Base-by-base conservation (phyloP, 2,329 filamentous ascomycete genomes). In the Colletotrichum brevisporum region DNA sequence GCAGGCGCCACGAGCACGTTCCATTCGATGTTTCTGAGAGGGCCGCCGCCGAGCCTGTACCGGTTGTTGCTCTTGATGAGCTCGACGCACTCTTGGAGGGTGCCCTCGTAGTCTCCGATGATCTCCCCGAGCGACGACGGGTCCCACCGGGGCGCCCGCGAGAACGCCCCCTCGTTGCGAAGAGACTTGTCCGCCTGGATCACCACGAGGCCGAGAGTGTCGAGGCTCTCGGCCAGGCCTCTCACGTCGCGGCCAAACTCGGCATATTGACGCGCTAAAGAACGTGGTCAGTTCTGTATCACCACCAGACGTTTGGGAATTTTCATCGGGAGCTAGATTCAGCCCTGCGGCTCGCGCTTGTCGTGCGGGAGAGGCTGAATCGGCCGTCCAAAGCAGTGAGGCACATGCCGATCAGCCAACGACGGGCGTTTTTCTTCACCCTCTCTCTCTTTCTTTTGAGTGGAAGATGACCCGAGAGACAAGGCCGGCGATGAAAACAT, bases 11-110 rank as follows among this genome's bases (percentile, higher is more conserved):
- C 77, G 15, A 80, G 71, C 0, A 77, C 71, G 67, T 81, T 81
- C 78, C 78, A 81, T 63, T 79, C 76, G 24, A 81, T 71, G 67
- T 78, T 81, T 24, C 73, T 73, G 16, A 79, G 31, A 15, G 78
- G 74, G 9, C 73, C 75, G 31, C 66, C 71, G 13, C 73, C 70
- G 9, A 69, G 57, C 10, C 73, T 71, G 65, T 78, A 80, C 3
- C 76, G 76, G 13, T 69, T 59, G 55, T 81, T 81, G 2, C 73
- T 71, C 13, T 52, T 57, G 26, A 81, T 70, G 5, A 81, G 69
- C 6, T 74, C 63, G 13, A 66, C 21, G 24, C 79, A 81, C 62
- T 81, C 79, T n/a, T 63, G 56, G 3, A 81, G 72, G 0, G 79
- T 81, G 1, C 52, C 54, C 12, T 73, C 61, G 24, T 75, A 79